phyloP scores from a whole-genome alignment of 257 asterid genomes.

The Nicotiana otophora region DNA sequence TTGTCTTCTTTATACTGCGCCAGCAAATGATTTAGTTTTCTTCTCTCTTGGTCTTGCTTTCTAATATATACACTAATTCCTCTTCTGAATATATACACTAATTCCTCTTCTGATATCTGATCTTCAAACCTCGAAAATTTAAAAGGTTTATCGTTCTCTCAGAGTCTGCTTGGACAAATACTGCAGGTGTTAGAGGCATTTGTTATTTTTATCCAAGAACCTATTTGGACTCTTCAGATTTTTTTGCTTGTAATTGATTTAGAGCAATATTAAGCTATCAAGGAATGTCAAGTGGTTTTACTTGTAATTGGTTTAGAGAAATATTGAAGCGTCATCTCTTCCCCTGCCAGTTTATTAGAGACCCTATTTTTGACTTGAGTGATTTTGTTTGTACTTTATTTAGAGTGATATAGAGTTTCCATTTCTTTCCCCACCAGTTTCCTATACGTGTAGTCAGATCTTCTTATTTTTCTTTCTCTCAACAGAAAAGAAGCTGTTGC shows the following conservation, averaged over 20 bases:
- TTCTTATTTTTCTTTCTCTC: background rate
- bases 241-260: background rate
- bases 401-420: background rate
- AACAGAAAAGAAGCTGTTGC: constrained; percentile 86
- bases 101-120: background rate
- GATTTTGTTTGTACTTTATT: background rate
- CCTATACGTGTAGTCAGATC: background rate
- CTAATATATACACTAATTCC: background rate
- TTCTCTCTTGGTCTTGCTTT: background rate
- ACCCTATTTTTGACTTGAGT: background rate
- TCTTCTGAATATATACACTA: background rate
- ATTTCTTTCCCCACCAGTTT: background rate
- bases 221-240: background rate
- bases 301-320: background rate
- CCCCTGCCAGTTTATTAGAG: background rate
- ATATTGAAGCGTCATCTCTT: background rate
- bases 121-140: background rate
- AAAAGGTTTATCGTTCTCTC: background rate
- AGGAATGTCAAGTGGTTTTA: background rate
- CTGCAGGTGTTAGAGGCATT: background rate
- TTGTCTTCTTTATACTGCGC: too few relatives aligned
- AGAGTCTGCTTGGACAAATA: background rate
- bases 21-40: background rate
- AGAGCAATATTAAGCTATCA: background rate
- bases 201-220: background rate